Percentiles rank a stretch among this genome's conserved stretches.
Conservation (phyloP, 805 yeast species). For the Nakazawaea pomicola region DNA sequence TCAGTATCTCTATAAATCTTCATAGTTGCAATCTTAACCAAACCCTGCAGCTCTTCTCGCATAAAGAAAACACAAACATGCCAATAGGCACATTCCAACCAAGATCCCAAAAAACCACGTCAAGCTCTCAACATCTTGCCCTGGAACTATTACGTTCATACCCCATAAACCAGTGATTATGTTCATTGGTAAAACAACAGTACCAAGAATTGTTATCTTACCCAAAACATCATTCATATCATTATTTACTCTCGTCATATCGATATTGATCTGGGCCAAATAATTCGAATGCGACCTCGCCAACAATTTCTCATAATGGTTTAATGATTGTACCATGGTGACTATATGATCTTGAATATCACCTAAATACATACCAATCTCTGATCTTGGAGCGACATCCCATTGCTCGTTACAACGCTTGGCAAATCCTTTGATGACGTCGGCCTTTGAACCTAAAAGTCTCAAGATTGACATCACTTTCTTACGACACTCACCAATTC, state of each 20-base stretch:
- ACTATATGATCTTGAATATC: slow-evolving; percentile 97
- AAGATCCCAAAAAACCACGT: slow-evolving; percentile 61
- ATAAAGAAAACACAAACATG: slow-evolving; percentile 40
- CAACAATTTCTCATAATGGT: slow-evolving; percentile 89
- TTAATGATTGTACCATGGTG: slow-evolving; percentile 93
- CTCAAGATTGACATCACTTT: slow-evolving; percentile 88
- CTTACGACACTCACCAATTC: slow-evolving; percentile 94
- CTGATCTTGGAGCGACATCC: slow-evolving; percentile 75
- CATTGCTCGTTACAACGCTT: slow-evolving; percentile 85
- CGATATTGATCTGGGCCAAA: slow-evolving; percentile 93
- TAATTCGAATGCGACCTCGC: slow-evolving; percentile 96
- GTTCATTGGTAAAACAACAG: slow-evolving; percentile 91
- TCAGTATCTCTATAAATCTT: too few relatives aligned
- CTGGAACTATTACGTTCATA: slow-evolving; percentile 96
- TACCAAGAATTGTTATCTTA: slow-evolving; percentile 88
- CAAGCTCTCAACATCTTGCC: slow-evolving; percentile 63
- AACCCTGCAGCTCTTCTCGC: slow-evolving; percentile 40
- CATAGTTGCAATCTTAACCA: background rate
- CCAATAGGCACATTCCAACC: slow-evolving; percentile 40
- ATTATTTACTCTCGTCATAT: slow-evolving; percentile 94
- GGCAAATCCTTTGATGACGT: slow-evolving; percentile 93
- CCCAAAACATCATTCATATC: slow-evolving; percentile 96
- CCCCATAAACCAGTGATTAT: slow-evolving; percentile 98
- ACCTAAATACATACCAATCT: slow-evolving; percentile 90
- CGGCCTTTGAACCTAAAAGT: slow-evolving; percentile 87